Percentiles rank a stretch among this genome's conserved stretches.
phyloP scores from a whole-genome alignment of 768 basidiomycete species.

The Tulasnella sp. region DNA sequence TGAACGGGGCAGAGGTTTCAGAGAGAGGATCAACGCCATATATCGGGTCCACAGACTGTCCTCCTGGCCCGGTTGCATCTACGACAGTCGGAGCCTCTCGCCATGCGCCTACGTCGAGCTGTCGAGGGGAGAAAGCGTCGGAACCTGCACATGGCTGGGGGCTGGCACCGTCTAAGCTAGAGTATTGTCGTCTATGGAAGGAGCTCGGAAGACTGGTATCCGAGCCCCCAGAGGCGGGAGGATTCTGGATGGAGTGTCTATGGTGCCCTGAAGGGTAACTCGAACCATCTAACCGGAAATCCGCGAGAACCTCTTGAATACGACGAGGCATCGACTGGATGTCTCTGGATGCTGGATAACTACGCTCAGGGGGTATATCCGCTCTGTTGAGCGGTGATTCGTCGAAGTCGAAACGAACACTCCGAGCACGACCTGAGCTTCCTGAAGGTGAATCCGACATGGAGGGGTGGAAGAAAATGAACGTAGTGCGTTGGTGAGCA shows the following conservation, averaged over 20 bases:
- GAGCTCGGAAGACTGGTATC: too few species aligned
- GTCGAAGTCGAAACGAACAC: constrained; percentile 14
- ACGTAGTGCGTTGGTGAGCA: neutral
- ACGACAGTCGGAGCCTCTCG: too few species aligned
- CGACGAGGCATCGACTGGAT: neutral
- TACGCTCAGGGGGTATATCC: neutral
- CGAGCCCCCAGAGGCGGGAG: too few species aligned
- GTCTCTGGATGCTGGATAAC: neutral
- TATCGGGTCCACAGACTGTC: too few species aligned
- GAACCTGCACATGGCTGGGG: too few species aligned
- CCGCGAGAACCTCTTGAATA: neutral
- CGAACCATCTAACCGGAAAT: neutral
- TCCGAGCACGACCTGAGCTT: neutral
- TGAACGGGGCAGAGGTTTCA: too few species aligned
- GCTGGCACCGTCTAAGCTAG: too few species aligned
- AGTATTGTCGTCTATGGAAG: too few species aligned
- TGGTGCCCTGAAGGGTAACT: neutral
- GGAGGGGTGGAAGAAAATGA: neutral
- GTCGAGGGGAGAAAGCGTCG: too few species aligned
- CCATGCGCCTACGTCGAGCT: too few species aligned
- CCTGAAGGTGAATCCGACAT: neutral
- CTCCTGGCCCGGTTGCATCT: too few species aligned
- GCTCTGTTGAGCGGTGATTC: neutral
- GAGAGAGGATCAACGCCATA: too few species aligned
- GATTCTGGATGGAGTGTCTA: neutral